A percentile compares a stretch with the other conserved stretches of the same genome.
These are phyloP conservation scores for Leptographium lundbergii DNA, from an alignment of 2,329 filamentous ascomycete species.

Conservation along the genomic window DNA sequence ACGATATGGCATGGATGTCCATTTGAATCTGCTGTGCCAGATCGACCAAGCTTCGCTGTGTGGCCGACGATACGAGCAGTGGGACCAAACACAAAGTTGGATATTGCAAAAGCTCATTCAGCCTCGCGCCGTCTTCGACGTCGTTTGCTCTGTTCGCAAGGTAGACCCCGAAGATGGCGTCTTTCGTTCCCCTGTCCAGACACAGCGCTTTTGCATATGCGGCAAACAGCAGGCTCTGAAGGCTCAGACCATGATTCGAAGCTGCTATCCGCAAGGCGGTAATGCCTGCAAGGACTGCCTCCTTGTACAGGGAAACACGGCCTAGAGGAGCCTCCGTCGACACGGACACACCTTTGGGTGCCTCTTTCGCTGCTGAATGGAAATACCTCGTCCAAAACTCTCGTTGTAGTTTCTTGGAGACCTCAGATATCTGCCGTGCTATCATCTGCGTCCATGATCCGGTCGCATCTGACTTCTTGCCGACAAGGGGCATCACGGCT, in stretches of 20 bases:
- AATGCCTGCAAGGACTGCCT: slow-evolving; percentile 29
- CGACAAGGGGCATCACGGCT: background rate
- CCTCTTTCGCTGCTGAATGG: slow-evolving; percentile 1
- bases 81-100: slow-evolving; percentile 76
- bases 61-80: slow-evolving; percentile 37
- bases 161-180: slow-evolving; percentile 65
- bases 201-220: slow-evolving; percentile 39
- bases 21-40: slow-evolving; percentile 51
- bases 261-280: slow-evolving; percentile 22
- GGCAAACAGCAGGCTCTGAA: slow-evolving; percentile 68
- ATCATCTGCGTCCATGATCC: slow-evolving; percentile 17
- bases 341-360: no score
- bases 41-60: slow-evolving; percentile 24
- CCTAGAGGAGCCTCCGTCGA: no score
- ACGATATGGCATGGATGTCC: slow-evolving; percentile 52
- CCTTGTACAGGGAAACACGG: slow-evolving; percentile 22
- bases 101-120: slow-evolving; percentile 31
- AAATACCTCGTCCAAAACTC: slow-evolving; percentile 33
- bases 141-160: slow-evolving; percentile 59
- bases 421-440: slow-evolving; percentile 5
- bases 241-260: slow-evolving; percentile 42
- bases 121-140: background rate
- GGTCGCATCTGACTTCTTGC: background rate
- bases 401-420: slow-evolving; percentile 5
- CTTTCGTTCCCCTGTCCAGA: background rate